A percentile compares a stretch with the other conserved stretches of the same genome.
These are phyloP conservation scores for Trypanosomatidae sp. DNA, from an alignment of 208 protist genomes.

Conservation along the genomic window DNA sequence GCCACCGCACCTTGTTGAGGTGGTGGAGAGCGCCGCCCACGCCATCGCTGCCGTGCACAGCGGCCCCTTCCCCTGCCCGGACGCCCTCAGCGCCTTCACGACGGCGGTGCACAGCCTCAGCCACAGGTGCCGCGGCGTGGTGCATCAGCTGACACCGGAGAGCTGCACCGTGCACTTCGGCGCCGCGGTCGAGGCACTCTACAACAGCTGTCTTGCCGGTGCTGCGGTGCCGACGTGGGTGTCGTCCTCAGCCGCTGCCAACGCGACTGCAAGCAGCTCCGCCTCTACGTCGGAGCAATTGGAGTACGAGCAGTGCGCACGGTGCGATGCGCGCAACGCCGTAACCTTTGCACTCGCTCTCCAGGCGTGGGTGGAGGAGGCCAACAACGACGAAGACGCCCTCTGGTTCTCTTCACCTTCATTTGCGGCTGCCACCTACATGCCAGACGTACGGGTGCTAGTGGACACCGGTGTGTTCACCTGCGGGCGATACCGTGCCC, in stretches of 20 bases:
- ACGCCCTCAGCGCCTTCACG: slow-evolving; percentile 9
- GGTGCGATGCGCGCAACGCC: slow-evolving; percentile 11
- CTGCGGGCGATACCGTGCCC: slow-evolving; percentile 20
- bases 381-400: not conserved
- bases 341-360: slow-evolving; percentile 18
- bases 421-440: no score
- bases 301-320: slow-evolving; percentile 11
- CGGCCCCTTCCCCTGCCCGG: slow-evolving; percentile 9
- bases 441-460: slow-evolving; percentile 17
- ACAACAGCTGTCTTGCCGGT: not conserved
- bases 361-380: slow-evolving; percentile 10
- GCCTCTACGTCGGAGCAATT: slow-evolving; percentile 3
- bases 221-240: not conserved
- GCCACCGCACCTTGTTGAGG: no score
- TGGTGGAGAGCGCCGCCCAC: no score
- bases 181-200: slow-evolving; percentile 1
- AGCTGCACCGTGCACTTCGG: slow-evolving; percentile 25
- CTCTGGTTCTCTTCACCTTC: no score
- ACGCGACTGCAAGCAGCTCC: not conserved
- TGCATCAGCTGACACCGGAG: slow-evolving; percentile 21
- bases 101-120: slow-evolving; percentile 9
- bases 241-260: no score
- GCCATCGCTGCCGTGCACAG: no score
- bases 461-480: slow-evolving; percentile 30
- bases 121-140: slow-evolving; percentile 8